Conservation (phyloP, 345 rosid species). For the Citrus maxima region DNA sequence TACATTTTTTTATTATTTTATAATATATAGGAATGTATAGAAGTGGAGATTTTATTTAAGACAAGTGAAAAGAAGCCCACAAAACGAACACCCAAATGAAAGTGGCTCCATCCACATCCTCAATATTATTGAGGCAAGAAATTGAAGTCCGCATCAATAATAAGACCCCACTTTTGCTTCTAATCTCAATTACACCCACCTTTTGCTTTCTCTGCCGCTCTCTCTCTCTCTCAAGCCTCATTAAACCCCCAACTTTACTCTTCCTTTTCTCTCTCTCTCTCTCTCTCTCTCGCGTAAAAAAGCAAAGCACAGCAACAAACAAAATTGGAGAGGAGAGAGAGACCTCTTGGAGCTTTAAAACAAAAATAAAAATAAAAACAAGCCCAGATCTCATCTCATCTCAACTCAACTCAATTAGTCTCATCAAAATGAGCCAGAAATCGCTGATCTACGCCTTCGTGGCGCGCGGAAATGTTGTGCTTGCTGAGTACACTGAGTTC, state of each 20-base stretch:
- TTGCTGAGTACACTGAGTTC: conserved; percentile 34
- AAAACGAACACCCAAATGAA: no score
- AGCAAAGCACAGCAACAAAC: neutral
- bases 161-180: neutral
- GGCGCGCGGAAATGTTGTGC: conserved; percentile 29
- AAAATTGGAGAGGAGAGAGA: conserved; percentile 5
- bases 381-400: conserved; percentile 11
- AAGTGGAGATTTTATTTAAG: no score
- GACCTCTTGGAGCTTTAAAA: neutral
- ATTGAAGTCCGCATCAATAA: neutral
- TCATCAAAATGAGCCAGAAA: conserved; percentile 19
- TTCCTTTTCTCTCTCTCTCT: neutral
- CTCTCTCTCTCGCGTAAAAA: neutral
- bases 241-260: conserved; percentile 3
- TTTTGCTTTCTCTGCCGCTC: neutral
- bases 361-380: neutral
- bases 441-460: conserved; percentile 37
- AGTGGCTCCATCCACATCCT: no score
- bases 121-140: no score
- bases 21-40: no score
- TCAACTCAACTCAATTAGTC: neutral
- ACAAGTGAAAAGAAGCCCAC: no score
- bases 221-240: neutral
- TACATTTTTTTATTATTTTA: neutral
- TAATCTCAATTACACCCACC: neutral